Base-by-base conservation (phyloP, 441 rosid species). In the Jatropha podagrica region DNA sequence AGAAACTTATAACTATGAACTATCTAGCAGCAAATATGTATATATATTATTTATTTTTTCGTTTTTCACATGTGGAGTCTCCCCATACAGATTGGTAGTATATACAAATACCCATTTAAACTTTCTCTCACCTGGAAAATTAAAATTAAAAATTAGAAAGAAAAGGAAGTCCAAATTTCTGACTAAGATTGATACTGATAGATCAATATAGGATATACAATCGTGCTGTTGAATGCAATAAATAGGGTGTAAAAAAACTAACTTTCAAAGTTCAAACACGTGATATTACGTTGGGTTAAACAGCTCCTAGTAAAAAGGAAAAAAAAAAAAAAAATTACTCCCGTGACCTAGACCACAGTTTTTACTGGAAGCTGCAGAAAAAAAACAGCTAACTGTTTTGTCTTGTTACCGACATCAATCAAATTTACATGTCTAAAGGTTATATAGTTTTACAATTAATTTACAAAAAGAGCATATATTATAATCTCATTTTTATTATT, bases 341-440 rank as follows among this genome's bases (percentile, higher is more conserved):
- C 58, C 79, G 81, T 75, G 81, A 78, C 74, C 20, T 41, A 59
- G 54, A 20, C 40, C 3, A 7, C 56, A 26, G 7, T 15, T 6
- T 26, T 27, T 20, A 3, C 5, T 51, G 18, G 3, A 13, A 15
- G 4, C n/a, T 17, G 12, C n/a, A n/a, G 9, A 18, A 5, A 3
- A 55, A 55, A 55, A 52, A 52, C 18, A 52, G 7, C 0, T 20
- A 59, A 32, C 32, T 8, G 15, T 17, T 48, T 48, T 78, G 68
- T 78, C 72, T 37, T 17, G 18, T 65, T 74, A 14, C 72, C 46
- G 48, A 65, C 15, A 20, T 73, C 56, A 48, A 10, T 2, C 13
- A 48, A 55, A n/a, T 20, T 56, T 20, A 5, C 27, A 56, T 20
- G 27, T 20, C 11, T 5, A n/a, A 4, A 0, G 11, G 2, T 10